Evolutionary conservation across 208 protist species (phyloP).

Genomic region (Trypanosoma vivax): DNA sequence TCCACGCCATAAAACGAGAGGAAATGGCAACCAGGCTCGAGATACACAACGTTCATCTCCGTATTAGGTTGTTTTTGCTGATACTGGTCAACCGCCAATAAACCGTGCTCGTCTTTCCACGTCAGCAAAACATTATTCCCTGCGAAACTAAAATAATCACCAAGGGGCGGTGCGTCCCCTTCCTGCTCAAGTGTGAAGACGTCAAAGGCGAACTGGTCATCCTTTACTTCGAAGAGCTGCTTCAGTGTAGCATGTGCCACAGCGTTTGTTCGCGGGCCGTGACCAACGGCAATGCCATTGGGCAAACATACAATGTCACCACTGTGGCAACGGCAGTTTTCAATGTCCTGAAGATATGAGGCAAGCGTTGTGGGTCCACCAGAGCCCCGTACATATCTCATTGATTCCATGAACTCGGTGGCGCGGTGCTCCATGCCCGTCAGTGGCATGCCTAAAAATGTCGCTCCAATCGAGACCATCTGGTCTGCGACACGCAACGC

Average conservation of each 20-base stretch:
- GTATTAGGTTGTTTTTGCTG: conserved; percentile 46
- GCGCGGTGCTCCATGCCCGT: conserved; percentile 79
- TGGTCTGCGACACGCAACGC: conserved; percentile 73
- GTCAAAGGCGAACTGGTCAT: conserved; percentile 44
- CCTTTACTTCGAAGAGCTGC: conserved; percentile 65
- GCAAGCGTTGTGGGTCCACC: conserved; percentile 72
- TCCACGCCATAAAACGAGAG: conserved; percentile 86
- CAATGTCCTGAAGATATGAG: conserved; percentile 74
- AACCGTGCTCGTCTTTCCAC: conserved; percentile 89
- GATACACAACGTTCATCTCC: conserved; percentile 57
- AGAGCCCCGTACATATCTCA: conserved; percentile 77
- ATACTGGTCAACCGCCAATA: conserved; percentile 88
- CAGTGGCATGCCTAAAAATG: conserved; percentile 78
- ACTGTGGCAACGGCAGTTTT: conserved; percentile 78
- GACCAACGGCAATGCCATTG: conserved; percentile 74
- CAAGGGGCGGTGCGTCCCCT: conserved; percentile 82
- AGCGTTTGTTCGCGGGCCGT: conserved; percentile 84
- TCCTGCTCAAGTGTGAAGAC: conserved; percentile 88
- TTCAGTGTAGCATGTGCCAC: conserved; percentile 69
- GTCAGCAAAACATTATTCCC: conserved; percentile 82
- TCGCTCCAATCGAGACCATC: conserved; percentile 69
- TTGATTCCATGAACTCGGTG: conserved; percentile 84
- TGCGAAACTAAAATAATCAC: conserved; percentile 90
- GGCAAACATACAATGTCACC: conserved; percentile 86
- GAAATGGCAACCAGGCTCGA: conserved; percentile 90